Base-by-base conservation (phyloP, 768 basidiomycete genomes). In the Galerina marginata region DNA sequence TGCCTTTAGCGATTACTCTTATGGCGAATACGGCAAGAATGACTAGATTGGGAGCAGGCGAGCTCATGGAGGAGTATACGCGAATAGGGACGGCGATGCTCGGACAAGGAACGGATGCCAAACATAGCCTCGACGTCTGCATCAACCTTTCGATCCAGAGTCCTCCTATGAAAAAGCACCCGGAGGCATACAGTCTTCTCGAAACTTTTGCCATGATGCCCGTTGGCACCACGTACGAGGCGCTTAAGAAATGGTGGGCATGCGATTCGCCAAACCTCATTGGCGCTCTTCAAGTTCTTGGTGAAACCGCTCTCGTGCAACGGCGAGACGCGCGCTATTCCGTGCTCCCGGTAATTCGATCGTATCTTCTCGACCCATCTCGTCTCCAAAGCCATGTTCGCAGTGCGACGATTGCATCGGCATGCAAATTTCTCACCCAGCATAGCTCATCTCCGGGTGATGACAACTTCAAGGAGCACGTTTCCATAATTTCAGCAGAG, bases 1-100 rank as follows among this genome's bases (percentile, higher is more conserved):
- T 76, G 53, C 77, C 77, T n/a, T 58, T 73, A 20, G 77, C 75
- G 4, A 64, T 78, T 25, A 72, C 65, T 15, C 65, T 78, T 7
- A 64, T 77, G 66, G 77, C 77, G 6, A 67, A 68, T 15, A 54
- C 36, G 33, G 59, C 54, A 10, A 37, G 55, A 42, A 45, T 44
- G 23, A 59, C 51, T 4, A 14, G 26, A 33, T 55, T 56, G 15
- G 25, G 37, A 12, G 59, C 62, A 15, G 38, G 33, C 36, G 40
- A 63, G 14, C 54, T 63, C 33, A 49, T 59, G 42, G 59, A 61
- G 9, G 71, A 63, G 11, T 58, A 51, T 38, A 16, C 16, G 2
- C 50, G 50, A 1, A 10, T 36, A 10, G 50, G 50, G 10, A 51
- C 50, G 6, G 14, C 36, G 10, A 51, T 60, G 54, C 54, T 52